Percentiles rank a stretch among this genome's conserved stretches.
Evolutionary conservation across 257 asterid genomes (phyloP).

Genomic region (Plantago elongata): DNA sequence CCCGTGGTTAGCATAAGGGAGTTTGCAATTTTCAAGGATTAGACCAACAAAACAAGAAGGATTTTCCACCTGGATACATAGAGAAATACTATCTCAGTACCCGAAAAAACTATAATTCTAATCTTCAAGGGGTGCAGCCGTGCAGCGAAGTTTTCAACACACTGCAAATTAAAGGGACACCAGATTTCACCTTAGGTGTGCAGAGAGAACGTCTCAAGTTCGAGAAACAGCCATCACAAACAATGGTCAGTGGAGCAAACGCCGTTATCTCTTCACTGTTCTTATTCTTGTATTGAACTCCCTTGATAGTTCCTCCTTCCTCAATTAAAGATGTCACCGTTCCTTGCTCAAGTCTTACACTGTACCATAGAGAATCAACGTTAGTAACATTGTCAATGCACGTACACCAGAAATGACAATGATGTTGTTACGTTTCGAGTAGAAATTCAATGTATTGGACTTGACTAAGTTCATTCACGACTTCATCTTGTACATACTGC

Average conservation of each 20-base stretch:
- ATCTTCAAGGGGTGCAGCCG: not conserved
- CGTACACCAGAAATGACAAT: too few species aligned
- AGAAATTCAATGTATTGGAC: too few species aligned
- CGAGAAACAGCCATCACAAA: constrained; percentile 85
- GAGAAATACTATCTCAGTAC: not conserved
- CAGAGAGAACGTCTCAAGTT: constrained; percentile 74
- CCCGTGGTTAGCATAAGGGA: constrained; percentile 54
- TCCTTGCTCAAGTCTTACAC: constrained; percentile 72
- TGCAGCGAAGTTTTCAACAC: not conserved
- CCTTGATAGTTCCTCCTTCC: constrained; percentile 57
- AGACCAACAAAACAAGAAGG: constrained; percentile 57
- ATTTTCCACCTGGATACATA: constrained; percentile 38
- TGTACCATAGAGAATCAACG: constrained; percentile 24
- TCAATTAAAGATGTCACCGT: constrained; percentile 72
- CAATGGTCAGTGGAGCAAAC: constrained; percentile 74
- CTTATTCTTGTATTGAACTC: constrained; percentile 69
- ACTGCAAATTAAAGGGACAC: too few species aligned
- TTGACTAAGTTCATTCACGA: too few species aligned
- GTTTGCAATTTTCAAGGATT: constrained; percentile 45
- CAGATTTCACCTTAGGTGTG: constrained; percentile 51
- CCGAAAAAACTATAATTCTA: not conserved
- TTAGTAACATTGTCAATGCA: not conserved
- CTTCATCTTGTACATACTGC: too few species aligned
- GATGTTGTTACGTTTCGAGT: too few species aligned
- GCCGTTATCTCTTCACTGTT: constrained; percentile 49